phyloP scores from a whole-genome alignment of 2,329 filamentous ascomycete species.

The Aschersonia sp. region DNA sequence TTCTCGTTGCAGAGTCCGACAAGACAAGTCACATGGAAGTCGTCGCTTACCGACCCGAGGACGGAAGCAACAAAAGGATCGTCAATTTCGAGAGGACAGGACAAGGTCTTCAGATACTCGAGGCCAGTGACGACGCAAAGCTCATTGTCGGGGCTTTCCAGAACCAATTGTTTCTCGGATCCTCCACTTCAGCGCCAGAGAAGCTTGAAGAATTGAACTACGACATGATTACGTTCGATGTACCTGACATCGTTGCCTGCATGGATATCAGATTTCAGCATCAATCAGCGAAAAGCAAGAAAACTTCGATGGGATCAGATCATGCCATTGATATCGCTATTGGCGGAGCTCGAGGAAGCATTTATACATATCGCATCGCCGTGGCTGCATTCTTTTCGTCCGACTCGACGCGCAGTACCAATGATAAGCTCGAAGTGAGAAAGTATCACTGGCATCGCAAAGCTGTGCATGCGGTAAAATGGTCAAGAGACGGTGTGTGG shows the following conservation, averaged over 20 bases:
- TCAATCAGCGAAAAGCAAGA: constrained; percentile 9
- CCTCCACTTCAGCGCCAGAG: constrained; percentile 9
- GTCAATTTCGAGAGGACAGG: constrained; percentile 21
- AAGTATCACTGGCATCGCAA: constrained; percentile 86
- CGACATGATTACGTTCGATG: constrained; percentile 43
- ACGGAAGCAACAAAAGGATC: constrained; percentile 17
- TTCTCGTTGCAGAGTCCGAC: constrained; percentile 31
- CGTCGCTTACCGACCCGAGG: constrained; percentile 27
- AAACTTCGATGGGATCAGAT: constrained; percentile 12
- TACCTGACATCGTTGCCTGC: constrained; percentile 50
- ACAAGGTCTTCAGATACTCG: constrained; percentile 25
- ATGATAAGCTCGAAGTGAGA: constrained; percentile 40
- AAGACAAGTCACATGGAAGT: constrained; percentile 21
- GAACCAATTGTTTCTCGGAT: constrained; percentile 21
- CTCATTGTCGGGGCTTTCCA: constrained; percentile 32
- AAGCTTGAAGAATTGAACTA: constrained; percentile 23
- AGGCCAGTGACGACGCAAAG: constrained; percentile 37
- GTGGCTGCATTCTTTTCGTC: constrained; percentile 38
- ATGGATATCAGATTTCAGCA: constrained; percentile 43
- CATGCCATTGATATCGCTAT: constrained; percentile 57
- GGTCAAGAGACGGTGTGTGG: constrained; percentile 70
- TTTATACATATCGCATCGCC: constrained; percentile 71
- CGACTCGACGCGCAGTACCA: constrained; percentile 23
- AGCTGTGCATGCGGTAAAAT: constrained; percentile 72
- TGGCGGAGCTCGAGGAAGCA: constrained; percentile 61